These are phyloP conservation scores for Leishmania gerbilli DNA, from an alignment of 208 protist species.

Conservation along the genomic window DNA sequence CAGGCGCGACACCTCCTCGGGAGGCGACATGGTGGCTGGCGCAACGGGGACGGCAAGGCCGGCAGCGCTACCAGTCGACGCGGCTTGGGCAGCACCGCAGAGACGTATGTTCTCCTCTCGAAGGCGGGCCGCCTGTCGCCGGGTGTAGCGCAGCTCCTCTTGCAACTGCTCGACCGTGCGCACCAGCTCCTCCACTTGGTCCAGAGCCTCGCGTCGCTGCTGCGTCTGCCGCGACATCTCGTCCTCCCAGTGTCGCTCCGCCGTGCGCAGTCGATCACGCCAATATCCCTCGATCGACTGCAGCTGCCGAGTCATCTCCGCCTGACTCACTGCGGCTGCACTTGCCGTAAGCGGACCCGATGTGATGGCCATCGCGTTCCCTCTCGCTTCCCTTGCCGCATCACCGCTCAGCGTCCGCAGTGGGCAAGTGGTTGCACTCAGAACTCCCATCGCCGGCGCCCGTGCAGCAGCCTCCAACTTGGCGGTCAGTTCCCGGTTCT, in stretches of 20 bases:
- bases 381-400: not conserved
- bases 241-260: constrained; percentile 46
- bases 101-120: constrained; percentile 31
- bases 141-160: constrained; percentile 39
- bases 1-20: constrained; percentile 24
- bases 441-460: constrained; percentile 22
- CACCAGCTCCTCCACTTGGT: constrained; percentile 49
- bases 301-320: constrained; percentile 45
- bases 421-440: not conserved
- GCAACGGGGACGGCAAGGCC: not conserved
- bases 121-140: constrained; percentile 37
- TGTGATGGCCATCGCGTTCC: not conserved
- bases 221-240: constrained; percentile 32
- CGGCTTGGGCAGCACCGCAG: not conserved
- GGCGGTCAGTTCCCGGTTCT: constrained; percentile 49
- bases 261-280: constrained; percentile 42
- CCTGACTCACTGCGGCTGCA: constrained; percentile 18
- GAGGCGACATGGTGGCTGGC: not conserved
- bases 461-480: constrained; percentile 30
- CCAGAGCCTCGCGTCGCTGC: constrained; percentile 39
- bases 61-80: not conserved
- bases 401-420: not conserved
- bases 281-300: constrained; percentile 57
- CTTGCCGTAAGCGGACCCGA: not conserved
- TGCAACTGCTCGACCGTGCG: constrained; percentile 45